These are phyloP conservation scores for Rhynchospora tenuis DNA, from an alignment of 176 grass and related monocot genomes.

Conservation along the genomic window DNA sequence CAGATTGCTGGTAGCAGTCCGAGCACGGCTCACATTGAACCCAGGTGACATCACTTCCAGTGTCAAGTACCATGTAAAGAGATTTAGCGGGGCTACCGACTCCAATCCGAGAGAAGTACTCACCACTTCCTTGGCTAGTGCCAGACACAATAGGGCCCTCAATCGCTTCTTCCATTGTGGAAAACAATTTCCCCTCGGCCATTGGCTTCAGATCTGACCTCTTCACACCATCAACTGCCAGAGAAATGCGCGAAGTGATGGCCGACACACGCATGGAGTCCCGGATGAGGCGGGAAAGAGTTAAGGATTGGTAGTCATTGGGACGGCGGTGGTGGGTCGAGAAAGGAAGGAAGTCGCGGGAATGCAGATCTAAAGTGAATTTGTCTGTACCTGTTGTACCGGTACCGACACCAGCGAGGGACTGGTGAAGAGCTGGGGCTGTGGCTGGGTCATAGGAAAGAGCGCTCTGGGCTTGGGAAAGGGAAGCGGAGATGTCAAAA, in stretches of 20 bases:
- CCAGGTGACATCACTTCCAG: conserved; percentile 95
- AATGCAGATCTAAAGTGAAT: conserved; percentile 44
- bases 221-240: conserved; percentile 38
- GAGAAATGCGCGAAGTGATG: conserved; percentile 30
- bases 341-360: conserved; percentile 55
- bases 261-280: conserved; percentile 50
- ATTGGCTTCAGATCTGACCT: conserved; percentile 32
- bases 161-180: conserved; percentile 31
- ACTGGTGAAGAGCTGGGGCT: conserved; percentile 26
- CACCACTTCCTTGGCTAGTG: conserved; percentile 68
- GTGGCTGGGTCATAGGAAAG: conserved; percentile 35
- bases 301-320: conserved; percentile 40
- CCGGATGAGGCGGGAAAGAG: conserved; percentile 45
- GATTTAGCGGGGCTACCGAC: conserved; percentile 55
- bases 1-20: conserved; percentile 89
- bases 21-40: conserved; percentile 88
- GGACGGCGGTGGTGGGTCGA: conserved; percentile 25
- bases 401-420: not conserved
- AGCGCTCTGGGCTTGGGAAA: conserved; percentile 47
- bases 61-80: conserved; percentile 90
- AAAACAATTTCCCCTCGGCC: not conserved
- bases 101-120: conserved; percentile 90
- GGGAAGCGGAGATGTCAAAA: conserved; percentile 46
- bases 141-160: conserved; percentile 81
- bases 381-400: not conserved